Conservation (phyloP, 192 early-diverging fungal species). For the Oehlia diaphana region DNA sequence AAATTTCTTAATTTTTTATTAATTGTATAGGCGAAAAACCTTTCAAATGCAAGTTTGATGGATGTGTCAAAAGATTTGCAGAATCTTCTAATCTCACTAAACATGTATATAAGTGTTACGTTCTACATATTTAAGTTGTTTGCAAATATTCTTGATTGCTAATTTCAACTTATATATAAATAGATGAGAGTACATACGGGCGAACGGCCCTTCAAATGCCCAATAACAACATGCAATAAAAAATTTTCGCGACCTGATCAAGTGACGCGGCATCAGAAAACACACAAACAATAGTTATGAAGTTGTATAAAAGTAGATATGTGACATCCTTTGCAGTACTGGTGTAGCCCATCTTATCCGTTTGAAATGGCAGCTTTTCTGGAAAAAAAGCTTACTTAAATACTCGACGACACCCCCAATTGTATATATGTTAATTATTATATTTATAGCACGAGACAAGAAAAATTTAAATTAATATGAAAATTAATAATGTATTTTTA, state of each 20-base stretch:
- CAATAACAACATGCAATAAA: conserved; percentile 46
- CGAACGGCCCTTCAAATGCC: conserved; percentile 70
- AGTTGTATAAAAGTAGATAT: not conserved
- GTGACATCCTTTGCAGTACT: not conserved
- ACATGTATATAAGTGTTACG: conserved; percentile 38
- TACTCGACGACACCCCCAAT: not conserved
- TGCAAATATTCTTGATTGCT: too few relatives aligned
- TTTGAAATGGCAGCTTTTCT: too few relatives aligned
- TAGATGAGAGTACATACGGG: conserved; percentile 62
- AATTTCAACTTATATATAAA: not conserved
- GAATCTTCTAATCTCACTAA: conserved; percentile 59
- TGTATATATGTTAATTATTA: not conserved
- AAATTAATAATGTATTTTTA: too few relatives aligned
- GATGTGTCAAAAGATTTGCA: conserved; percentile 55
- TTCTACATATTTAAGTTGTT: not conserved
- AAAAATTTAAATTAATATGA: too few relatives aligned
- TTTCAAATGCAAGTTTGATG: conserved; percentile 53
- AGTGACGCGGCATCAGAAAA: conserved; percentile 32
- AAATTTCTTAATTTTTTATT: not conserved
- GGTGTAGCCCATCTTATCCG: too few relatives aligned
- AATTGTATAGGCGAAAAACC: conserved; percentile 46
- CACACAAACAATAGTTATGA: not conserved
- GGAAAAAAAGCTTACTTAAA: not conserved
- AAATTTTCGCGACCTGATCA: conserved; percentile 57
- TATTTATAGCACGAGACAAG: not conserved